phyloP scores from a whole-genome alignment of 768 basidiomycete genomes.

The Suillus spraguei region DNA sequence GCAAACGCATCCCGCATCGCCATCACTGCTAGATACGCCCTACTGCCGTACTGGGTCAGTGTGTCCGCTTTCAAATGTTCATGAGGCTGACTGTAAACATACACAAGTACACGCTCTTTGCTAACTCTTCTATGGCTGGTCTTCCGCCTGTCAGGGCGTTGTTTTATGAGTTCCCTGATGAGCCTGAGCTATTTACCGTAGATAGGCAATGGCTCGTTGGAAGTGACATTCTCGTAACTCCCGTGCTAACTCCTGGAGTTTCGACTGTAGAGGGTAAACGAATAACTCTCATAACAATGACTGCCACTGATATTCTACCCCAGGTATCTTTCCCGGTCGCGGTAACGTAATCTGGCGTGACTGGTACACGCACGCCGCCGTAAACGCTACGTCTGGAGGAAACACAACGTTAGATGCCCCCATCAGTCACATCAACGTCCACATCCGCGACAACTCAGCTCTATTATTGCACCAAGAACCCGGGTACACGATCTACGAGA shows the following conservation, averaged over 20 bases:
- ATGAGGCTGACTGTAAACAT: conserved; percentile 1
- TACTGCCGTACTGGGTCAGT: conserved; percentile 81
- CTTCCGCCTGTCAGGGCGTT: conserved; percentile 75
- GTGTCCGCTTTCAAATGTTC: neutral
- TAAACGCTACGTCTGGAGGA: conserved; percentile 43
- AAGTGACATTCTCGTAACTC: conserved; percentile 70
- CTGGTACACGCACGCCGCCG: conserved; percentile 68
- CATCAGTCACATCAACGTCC: conserved; percentile 75
- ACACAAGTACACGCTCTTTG: conserved; percentile 69
- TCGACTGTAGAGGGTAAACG: conserved; percentile 63
- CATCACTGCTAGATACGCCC: conserved; percentile 67
- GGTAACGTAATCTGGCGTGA: conserved; percentile 66
- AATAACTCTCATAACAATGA: neutral
- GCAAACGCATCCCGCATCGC: conserved; percentile 72
- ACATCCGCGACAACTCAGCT: conserved; percentile 69
- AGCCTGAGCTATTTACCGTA: conserved; percentile 61
- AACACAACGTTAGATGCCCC: conserved; percentile 63
- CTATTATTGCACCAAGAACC: conserved; percentile 65
- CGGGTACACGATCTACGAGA: conserved; percentile 70
- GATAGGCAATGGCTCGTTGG: conserved; percentile 78
- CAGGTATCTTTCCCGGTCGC: conserved; percentile 68
- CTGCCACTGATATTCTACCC: neutral
- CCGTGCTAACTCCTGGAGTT: conserved; percentile 70
- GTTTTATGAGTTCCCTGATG: conserved; percentile 78
- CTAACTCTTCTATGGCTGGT: conserved; percentile 62